Conservation (phyloP, 768 basidiomycete genomes). For the Crucibulum laeve region DNA sequence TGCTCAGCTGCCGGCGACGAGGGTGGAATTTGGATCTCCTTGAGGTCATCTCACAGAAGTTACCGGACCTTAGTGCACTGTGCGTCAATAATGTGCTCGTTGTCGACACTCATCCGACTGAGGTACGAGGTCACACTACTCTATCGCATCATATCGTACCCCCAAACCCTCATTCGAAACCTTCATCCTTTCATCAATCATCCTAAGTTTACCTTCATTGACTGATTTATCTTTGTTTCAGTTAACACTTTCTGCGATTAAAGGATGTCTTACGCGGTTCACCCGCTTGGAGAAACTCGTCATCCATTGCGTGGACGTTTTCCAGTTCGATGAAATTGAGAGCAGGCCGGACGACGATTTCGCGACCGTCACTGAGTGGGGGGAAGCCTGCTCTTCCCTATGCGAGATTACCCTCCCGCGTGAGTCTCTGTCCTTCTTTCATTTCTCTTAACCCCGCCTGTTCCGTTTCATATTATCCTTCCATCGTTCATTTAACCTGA, state of each 20-base stretch:
- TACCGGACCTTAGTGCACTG: conserved; percentile 28
- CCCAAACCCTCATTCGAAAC: neutral
- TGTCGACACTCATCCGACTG: conserved; percentile 22
- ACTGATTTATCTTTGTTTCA: too few species aligned
- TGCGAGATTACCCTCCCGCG: conserved; percentile 30
- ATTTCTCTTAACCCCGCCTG: too few species aligned
- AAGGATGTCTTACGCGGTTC: conserved; percentile 22
- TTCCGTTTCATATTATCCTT: too few species aligned
- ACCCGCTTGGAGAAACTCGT: conserved; percentile 24
- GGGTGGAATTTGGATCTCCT: conserved; percentile 37
- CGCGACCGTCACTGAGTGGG: conserved; percentile 31
- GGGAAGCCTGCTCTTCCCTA: conserved; percentile 28
- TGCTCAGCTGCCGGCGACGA: conserved; percentile 29
- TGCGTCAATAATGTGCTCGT: conserved; percentile 31
- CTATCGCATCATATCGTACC: neutral
- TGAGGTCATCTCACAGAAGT: conserved; percentile 23
- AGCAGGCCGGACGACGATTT: conserved; percentile 29
- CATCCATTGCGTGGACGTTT: conserved; percentile 27
- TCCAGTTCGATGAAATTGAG: conserved; percentile 20
- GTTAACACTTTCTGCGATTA: conserved; percentile 11
- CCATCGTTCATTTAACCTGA: too few species aligned
- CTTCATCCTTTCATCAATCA: too few species aligned
- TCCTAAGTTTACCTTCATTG: too few species aligned
- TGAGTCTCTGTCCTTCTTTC: conserved; percentile 18
- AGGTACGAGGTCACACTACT: conserved; percentile 15